phyloP scores from a whole-genome alignment of 371 early-diverging fungal genomes.

The Lichtheimia hyalospora region DNA sequence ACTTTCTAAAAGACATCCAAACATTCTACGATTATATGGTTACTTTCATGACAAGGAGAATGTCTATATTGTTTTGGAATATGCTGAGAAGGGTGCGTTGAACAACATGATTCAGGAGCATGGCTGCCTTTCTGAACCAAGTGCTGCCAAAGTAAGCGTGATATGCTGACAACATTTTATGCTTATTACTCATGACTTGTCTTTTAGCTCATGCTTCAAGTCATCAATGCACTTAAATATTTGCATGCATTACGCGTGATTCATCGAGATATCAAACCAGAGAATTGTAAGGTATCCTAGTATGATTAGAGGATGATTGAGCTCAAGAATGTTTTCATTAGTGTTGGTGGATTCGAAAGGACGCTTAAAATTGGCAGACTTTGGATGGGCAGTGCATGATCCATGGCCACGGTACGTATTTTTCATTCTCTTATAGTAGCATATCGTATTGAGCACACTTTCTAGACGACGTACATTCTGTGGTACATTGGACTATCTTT shows the following conservation, averaged over 20 bases:
- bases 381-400: slow-evolving; percentile 99
- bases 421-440: too few relatives aligned
- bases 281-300: slow-evolving; percentile 53
- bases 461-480: slow-evolving; percentile 84
- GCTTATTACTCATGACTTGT: not conserved
- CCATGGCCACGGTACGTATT: slow-evolving; percentile 67
- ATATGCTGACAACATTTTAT: not conserved
- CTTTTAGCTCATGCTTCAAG: slow-evolving; percentile 84
- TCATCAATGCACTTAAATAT: slow-evolving; percentile 78
- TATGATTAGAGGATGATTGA: not conserved
- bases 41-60: slow-evolving; percentile 96
- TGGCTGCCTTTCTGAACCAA: slow-evolving; percentile 73
- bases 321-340: slow-evolving; percentile 1
- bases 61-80: slow-evolving; percentile 96
- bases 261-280: slow-evolving; percentile 81
- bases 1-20: slow-evolving; percentile 68
- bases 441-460: too few relatives aligned
- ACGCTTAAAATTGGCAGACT: slow-evolving; percentile 95
- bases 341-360: slow-evolving; percentile 75
- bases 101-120: slow-evolving; percentile 77
- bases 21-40: slow-evolving; percentile 94
- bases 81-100: slow-evolving; percentile 93
- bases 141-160: slow-evolving; percentile 68
- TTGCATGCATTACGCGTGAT: slow-evolving; percentile 66
- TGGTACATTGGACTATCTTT: slow-evolving; percentile 97